Percentiles rank a stretch among this genome's conserved stretches.
These are phyloP conservation scores for fission yeast (Schizosaccharomyces pombe) DNA, from an alignment of 805 yeast genomes.

Conservation along the genomic window ASM294v3 CU329670.1:1129501-1130000, in stretches of 20 bases:
- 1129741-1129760: neutral
- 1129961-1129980: neutral
- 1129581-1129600: slow-evolving; percentile 5
- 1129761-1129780: neutral
- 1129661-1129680: neutral
- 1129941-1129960: neutral
- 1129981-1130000: slow-evolving; percentile 2
- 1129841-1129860: slow-evolving; percentile 1
- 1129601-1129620: slow-evolving; percentile 2
- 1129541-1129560: slow-evolving; percentile 1
- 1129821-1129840: neutral
- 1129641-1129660: neutral
- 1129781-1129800: neutral
- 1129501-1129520: neutral
- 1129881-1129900: neutral
- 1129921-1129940: neutral
- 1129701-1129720: neutral
- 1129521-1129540: neutral
- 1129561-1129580: neutral
- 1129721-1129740: slow-evolving; percentile 2
- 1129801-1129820: neutral
- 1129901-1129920: neutral
- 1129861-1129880: neutral
- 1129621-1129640: too few species aligned
- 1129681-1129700: neutral